These are phyloP conservation scores for Artemisia tridentata DNA, from an alignment of 129 eudicot species.

Conservation along the genomic window DNA sequence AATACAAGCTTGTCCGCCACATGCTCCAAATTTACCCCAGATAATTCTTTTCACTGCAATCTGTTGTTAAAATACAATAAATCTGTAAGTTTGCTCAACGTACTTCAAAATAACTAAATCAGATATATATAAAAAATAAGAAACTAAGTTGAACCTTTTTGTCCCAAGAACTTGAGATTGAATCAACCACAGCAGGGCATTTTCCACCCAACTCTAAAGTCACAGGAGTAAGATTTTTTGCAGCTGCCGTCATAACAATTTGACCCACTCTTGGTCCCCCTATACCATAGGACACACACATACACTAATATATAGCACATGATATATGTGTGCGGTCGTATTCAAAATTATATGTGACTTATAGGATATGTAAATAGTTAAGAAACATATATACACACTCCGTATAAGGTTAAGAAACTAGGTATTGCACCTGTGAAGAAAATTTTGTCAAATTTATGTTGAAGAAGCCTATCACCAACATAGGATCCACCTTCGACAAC, in stretches of 20 bases:
- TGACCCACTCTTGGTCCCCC: conserved; percentile 72
- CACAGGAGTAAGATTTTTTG: conserved; percentile 74
- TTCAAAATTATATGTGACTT: too few species aligned
- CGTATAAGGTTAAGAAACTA: not conserved
- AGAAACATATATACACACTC: too few species aligned
- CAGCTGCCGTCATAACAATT: conserved; percentile 72
- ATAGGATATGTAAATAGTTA: too few species aligned
- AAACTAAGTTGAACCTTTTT: conserved; percentile 36
- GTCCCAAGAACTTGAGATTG: conserved; percentile 53
- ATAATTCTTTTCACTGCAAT: conserved; percentile 55
- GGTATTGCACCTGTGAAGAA: conserved; percentile 63
- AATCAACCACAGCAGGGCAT: conserved; percentile 81
- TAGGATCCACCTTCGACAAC: conserved; percentile 69
- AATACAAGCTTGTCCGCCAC: conserved; percentile 87
- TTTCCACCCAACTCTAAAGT: conserved; percentile 87
- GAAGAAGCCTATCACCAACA: conserved; percentile 50
- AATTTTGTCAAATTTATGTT: conserved; percentile 73
- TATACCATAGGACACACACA: conserved; percentile 4
- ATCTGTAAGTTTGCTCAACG: not conserved
- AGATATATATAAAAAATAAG: not conserved
- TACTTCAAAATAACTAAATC: not conserved
- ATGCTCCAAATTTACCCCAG: conserved; percentile 71
- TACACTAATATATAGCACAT: not conserved
- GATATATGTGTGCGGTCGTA: too few species aligned
- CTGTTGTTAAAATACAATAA: conserved; percentile 24